Base-by-base conservation (phyloP, 768 basidiomycete genomes). In the Podaxis rugospora region DNA sequence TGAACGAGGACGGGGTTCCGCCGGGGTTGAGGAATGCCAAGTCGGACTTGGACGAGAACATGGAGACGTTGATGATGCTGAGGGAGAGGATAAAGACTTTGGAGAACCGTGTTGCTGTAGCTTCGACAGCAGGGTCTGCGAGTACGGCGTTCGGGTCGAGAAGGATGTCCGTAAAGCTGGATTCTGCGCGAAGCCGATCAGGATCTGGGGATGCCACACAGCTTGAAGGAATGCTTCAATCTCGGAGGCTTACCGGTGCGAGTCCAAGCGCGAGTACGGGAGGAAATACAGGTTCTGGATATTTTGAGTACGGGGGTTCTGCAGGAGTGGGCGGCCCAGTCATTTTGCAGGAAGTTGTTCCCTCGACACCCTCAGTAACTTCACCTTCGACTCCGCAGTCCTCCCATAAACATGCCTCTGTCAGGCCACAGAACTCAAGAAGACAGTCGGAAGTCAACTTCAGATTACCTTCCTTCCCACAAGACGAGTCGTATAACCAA, bases 1-100 rank as follows among this genome's bases (percentile, higher is more conserved):
- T 3, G 37, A 39, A 54, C 36, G 59, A 60, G 21, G 59, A 54
- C 39, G 59, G 47, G 28, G 23, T 44, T 23, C 11, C 25, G 18
- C 51, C 25, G 16, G 40, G 27, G 6, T 16, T 60, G 32, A 52
- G 40, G 59, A 42, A 27, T 32, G 27, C 59, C 5, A 60, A 53
- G 21, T 23, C 25, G 32, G 59, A 44, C 36, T 51, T 60, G 28
- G 44, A 53, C 18, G 59, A 60, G 59, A 60, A 53, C 27, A 32
- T 28, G 27, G 40, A 60, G 51, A 44, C 32, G 51, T 32, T 60
- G 42, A 53, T 53, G 42, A 36, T 18, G 27, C 16, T 60, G 39
- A 46, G 51, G 13, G n/a, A 21, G 42, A 60, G 51, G 16, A 60
- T 60, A 18, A 18, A 46, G 39, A 46, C n/a, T 32, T 52, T 60